Percentiles rank a stretch among this genome's conserved stretches.
Conservation (phyloP, 495 filamentous ascomycete genomes). For the Neurospora tetrasperma region DNA sequence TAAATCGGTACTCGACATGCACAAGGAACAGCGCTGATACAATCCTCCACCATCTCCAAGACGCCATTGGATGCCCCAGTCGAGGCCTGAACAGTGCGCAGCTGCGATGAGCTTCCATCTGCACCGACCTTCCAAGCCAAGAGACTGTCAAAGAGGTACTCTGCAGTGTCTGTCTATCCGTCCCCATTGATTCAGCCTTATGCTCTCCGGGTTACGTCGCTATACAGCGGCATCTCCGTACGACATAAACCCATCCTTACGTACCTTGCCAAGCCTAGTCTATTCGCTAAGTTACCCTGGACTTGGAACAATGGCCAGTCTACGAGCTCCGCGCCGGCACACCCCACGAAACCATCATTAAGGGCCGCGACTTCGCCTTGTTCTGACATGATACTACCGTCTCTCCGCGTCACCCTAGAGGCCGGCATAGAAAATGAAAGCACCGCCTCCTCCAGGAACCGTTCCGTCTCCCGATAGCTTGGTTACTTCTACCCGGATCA, state of each 20-base stretch:
- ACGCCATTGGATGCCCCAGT: conserved; percentile 10
- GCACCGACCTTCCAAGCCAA: conserved; percentile 3
- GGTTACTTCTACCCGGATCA: not conserved
- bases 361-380: not conserved
- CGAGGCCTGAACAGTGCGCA: conserved; percentile 12
- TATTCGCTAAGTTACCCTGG: not conserved
- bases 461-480: not conserved
- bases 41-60: not conserved
- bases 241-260: not conserved
- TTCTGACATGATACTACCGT: not conserved
- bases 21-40: not conserved
- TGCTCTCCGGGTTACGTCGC: not conserved
- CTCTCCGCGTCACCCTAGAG: not conserved
- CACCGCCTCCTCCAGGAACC: not conserved
- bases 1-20: not conserved
- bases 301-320: not conserved
- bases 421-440: not conserved
- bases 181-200: conserved; percentile 9
- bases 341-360: not conserved
- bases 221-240: not conserved
- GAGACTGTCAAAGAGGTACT: not conserved
- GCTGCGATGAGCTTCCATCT: conserved; percentile 14
- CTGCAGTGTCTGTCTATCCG: not conserved
- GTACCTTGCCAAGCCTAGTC: not conserved
- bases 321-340: not conserved